Base-by-base conservation (phyloP, 306 rosid species). In the Quercus engelmannii region DNA sequence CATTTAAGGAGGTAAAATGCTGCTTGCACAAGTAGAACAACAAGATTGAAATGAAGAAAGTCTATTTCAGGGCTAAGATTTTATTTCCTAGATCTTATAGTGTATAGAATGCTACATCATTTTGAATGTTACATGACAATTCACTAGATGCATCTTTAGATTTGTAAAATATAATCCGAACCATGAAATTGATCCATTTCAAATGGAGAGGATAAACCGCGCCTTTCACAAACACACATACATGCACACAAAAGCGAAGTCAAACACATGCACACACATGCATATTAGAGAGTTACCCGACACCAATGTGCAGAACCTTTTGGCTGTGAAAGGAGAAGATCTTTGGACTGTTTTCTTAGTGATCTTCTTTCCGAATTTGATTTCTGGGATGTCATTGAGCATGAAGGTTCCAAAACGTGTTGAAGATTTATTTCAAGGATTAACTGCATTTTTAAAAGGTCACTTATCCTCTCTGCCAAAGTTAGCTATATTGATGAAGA, bases 401-500 rank as follows among this genome's bases (percentile, higher is more conserved):
- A 73, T 15, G 76, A 73, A 17, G 76, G 76, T 73, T 73, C 76
- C 23, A 30, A 17, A 31, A 73, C 63, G 1, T 73, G 76, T 73
- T 73, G 63, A 2, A 73, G 1, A n/a, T 73, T 73, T 30, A 73
- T 73, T 18, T 73, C 25, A 30, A 26, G 41, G 25, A 73, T 55
- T 41, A 73, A 54, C 76, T 73, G 76, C 63, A 55, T 23, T 64
- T 5, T 31, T 15, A 2, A 64, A 30, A 30, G 70, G 70, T 64
- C 70, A 20, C 65, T 10, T 1, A 58, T 25, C 52, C 52, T 46
- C 52, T 11, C 14, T 0, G 52, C 52, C 52, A 46, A 46, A 46
- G 14, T 11, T 46, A 6, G 28, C 25, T 15, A 30, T n/a, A 8
- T 7, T 19, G 26, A 67, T 35, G 72, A 33, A 19, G 72, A 35